Evolutionary conservation across 2,329 filamentous ascomycete species (phyloP), one percentile per base, ranked within the genome.

Genomic region (Clarireedia hainanense): DNA sequence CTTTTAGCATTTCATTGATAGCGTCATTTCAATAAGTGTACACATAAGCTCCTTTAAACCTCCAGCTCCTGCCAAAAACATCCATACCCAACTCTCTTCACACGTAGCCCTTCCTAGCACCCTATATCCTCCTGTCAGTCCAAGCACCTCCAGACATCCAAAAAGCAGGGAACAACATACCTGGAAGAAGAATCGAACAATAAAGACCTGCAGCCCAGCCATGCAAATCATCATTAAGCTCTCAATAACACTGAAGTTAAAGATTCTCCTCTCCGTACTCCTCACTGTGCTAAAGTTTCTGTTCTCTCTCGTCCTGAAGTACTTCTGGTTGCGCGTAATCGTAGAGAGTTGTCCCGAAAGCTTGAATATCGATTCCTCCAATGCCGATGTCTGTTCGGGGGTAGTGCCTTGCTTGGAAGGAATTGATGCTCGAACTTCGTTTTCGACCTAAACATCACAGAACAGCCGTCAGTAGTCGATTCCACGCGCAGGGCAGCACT

Each of bases 181-280:
- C 79, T 96, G 92, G 83, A 99, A 99, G 77, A 99, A 99, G 85
- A 97, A 97, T 63, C 90, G 79, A 66, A 99, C 94, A 65, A 99
- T 85, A 72, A 97, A 96, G 50, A 99, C 94, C 76, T 99, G 95
- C 70, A 99, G 74, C 47, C 84, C 91, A 46, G 92, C 94, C 95
- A 99, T 99, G 58, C 85, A 88, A 61, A 96, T 78, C 76, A 99
- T 95, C 76, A 99, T 84, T 60, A 82, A 80, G 63, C 89, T 88
- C 77, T 99, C 94, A 65, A 97, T 87, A 69, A 99, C 78, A 71
- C 89, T 95, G 73, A 99, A 96, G 75, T 96, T 97, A 76, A 96
- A 91, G 68, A 99, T 99, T 61, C 94, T 81, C 71, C 83, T 84
- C 78, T 99, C 94, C 42, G 94, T 99, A 75, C 91, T 96, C 72